Evolutionary conservation across 306 rosid species (phyloP), one percentile per base, ranked within the genome.

Genomic region (Rosa lucieae): DNA sequence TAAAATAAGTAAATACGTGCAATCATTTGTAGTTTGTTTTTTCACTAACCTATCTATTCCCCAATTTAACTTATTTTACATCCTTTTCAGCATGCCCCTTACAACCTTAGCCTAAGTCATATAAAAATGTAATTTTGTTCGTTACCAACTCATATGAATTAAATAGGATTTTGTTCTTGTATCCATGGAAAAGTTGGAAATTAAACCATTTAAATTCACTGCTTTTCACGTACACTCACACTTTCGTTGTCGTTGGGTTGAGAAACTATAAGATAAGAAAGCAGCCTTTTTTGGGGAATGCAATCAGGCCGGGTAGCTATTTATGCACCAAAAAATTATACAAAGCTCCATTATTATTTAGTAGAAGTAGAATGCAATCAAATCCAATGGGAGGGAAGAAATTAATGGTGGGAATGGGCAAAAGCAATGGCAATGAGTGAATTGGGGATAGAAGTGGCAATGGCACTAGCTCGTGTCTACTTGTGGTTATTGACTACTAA

Each of bases 381-480:
- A 21, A 53, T 15, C 23, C 14, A 42, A 44, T 43, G 78, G 78
- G 66, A 26, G 17, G 49, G 49, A 10, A 42, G 15, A n/a, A n/a
- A 40, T 9, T 17, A 75, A 59, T 43, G 44, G 43, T 8, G 17
- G 56, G 70, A 74, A 15, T 21, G 52, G 55, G 3, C 29, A 75
- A 43, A 23, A 21, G 47, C 62, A 51, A 17, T 18, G 40, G 76
- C 62, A 32, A 51, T 51, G 63, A 51, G 76, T 51, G 32, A 72
- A 72, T 3, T 48, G 21, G 42, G 74, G 43, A 12, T 44, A 13
- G 74, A 29, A 51, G 76, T 51, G 76, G 63, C 10, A 32, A 9
- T 18, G 76, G 63, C 76, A 72, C 76, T 72, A 72, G 59, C 11
- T 14, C 15, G 65, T 21, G 78, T 63, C 43, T 63, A 32, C 40